Percentiles rank a stretch among this genome's conserved stretches.
Conservation (phyloP, 2,329 filamentous ascomycete species). For the Neopestalotiopsis sp. region DNA sequence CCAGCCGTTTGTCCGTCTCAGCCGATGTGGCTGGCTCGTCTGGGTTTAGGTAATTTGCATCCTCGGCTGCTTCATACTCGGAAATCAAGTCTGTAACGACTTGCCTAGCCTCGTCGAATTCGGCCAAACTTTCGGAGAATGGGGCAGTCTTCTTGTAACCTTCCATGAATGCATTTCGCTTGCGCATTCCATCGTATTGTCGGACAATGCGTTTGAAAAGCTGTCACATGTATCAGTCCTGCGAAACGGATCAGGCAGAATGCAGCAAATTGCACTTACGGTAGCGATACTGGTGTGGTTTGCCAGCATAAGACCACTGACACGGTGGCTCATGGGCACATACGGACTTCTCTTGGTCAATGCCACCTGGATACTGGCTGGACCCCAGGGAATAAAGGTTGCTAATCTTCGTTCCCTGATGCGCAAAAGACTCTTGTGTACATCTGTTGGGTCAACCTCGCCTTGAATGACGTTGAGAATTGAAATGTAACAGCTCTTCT, state of each 20-base stretch:
- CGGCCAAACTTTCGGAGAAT: slow-evolving; percentile 87
- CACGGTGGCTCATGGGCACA: slow-evolving; percentile 89
- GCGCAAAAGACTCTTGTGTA: slow-evolving; percentile 95
- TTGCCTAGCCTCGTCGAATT: slow-evolving; percentile 93
- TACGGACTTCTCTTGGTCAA: slow-evolving; percentile 97
- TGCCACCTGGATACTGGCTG: slow-evolving; percentile 96
- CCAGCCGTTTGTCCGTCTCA: slow-evolving; percentile 58
- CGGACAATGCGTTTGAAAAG: slow-evolving; percentile 92
- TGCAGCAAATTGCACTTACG: slow-evolving; percentile 47
- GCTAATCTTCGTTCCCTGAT: slow-evolving; percentile 94
- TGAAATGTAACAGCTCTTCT: slow-evolving; percentile 98
- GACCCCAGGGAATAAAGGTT: slow-evolving; percentile 98
- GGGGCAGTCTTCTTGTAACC: slow-evolving; percentile 95
- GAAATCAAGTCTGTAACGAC: slow-evolving; percentile 90
- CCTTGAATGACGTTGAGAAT: slow-evolving; percentile 99
- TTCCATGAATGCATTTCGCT: slow-evolving; percentile 96
- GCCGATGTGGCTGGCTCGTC: slow-evolving; percentile 61
- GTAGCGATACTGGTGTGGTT: slow-evolving; percentile 98
- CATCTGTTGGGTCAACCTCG: slow-evolving; percentile 96
- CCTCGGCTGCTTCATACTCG: slow-evolving; percentile 96
- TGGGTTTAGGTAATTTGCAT: slow-evolving; percentile 86
- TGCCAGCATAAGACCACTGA: slow-evolving; percentile 95
- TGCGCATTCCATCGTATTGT: slow-evolving; percentile 93
- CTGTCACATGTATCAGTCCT: slow-evolving; percentile 37
- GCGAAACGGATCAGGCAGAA: background rate